Evolutionary conservation across 441 rosid species (phyloP), one percentile per base, ranked within the genome.

Genomic region (Sinapis alba): DNA sequence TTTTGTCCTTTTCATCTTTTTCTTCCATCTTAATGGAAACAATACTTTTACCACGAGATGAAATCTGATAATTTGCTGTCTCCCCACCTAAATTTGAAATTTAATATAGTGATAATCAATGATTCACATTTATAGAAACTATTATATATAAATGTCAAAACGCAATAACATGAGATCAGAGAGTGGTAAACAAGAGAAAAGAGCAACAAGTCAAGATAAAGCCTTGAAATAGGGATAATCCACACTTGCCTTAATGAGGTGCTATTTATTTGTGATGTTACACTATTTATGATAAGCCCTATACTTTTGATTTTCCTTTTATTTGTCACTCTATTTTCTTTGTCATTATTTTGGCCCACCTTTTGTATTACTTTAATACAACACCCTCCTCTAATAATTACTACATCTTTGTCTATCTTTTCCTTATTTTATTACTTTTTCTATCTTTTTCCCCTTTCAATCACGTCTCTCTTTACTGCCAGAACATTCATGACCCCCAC

Each of bases 401-500:
- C 74, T 61, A 62, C 74, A 36, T 53, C 64, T 75, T n/a, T 45
- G 51, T 36, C 68, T 68, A 21, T 54, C n/a, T 41, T 24, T 62
- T 7, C 30, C 61, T 45, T 20, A 9, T 47, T 65, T 59, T 68
- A 50, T 60, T 73, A 28, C 50, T 64, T 59, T 75, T 43, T 28
- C 32, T 5, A 34, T 27, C 71, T 62, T 69, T 62, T 75, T 20
- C 51, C 16, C 36, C 66, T 58, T 58, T 70, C 75, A 64, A 47
- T 47, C 80, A 77, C 65, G 63, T 65, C 70, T 70, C 41, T 30
- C 75, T 64, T 76, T 69, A 76, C 75, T 69, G 81, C 77, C 68
- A 72, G 21, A 66, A 72, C 68, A 78, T 65, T 78, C 77, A 78
- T 72, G 74, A 78, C 81, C 78, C 81, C 80, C 72, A 64, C 75